phyloP scores from a whole-genome alignment of 1,284 basidiomycete species.

The Microstroma glucosiphilum region DNA sequence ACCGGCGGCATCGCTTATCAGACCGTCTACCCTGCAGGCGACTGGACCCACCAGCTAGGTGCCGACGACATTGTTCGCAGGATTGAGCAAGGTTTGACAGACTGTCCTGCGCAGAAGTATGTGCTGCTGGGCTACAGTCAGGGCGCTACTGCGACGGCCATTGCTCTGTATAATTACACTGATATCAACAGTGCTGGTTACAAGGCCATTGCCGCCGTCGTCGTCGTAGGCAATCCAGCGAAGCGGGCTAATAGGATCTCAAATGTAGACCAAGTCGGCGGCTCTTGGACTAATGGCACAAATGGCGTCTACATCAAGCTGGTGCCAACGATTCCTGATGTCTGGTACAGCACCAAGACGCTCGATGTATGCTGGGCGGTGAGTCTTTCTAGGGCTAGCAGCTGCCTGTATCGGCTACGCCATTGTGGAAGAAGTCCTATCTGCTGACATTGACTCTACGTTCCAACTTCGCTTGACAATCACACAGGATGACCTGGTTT shows the following conservation, averaged over 20 bases:
- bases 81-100: constrained; percentile 13
- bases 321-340: not conserved
- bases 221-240: constrained; percentile 45
- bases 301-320: not conserved
- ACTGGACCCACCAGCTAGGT: not conserved
- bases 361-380: not conserved
- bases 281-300: constrained; percentile 19
- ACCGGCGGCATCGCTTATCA: constrained; percentile 31
- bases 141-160: constrained; percentile 40
- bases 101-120: constrained; percentile 22
- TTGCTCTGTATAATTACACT: constrained; percentile 24
- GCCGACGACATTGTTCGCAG: constrained; percentile 17
- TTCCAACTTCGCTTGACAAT: no score
- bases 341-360: constrained; percentile 5
- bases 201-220: constrained; percentile 44
- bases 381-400: no score
- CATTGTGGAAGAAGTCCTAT: no score
- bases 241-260: constrained; percentile 40
- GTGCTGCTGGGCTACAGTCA: constrained; percentile 34
- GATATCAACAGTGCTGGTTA: constrained; percentile 24
- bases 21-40: constrained; percentile 46
- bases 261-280: constrained; percentile 43
- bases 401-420: not conserved
- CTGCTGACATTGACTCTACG: no score
- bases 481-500: no score